These are phyloP conservation scores for Torulaspora microellipsoides DNA, from an alignment of 805 yeast genomes.

Conservation along the genomic window DNA sequence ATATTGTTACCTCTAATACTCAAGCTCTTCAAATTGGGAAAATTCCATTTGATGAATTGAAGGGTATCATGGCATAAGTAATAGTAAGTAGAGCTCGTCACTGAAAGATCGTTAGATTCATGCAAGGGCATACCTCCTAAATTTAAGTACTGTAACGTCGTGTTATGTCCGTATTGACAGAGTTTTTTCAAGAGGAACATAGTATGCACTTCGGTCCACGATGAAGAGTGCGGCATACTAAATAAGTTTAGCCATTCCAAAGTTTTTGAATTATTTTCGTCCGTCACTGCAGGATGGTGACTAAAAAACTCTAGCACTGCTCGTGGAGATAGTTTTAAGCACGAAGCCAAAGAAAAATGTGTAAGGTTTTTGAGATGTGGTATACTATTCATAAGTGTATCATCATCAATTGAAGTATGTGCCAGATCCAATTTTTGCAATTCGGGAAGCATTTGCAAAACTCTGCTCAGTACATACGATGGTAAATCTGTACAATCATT, in stretches of 20 bases:
- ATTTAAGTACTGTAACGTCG: conserved; percentile 44
- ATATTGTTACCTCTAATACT: conserved; percentile 36
- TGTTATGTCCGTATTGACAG: conserved; percentile 34
- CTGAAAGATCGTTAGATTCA: conserved; percentile 27
- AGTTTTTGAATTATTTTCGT: conserved; percentile 37
- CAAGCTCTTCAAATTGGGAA: conserved; percentile 36
- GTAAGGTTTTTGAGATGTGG: conserved; percentile 59
- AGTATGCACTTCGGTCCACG: conserved; percentile 49
- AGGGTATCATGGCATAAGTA: conserved; percentile 33
- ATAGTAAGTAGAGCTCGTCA: conserved; percentile 23
- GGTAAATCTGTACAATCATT: conserved; percentile 85
- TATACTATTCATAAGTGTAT: conserved; percentile 47
- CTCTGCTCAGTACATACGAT: conserved; percentile 42
- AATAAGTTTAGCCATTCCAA: conserved; percentile 65
- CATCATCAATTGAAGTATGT: conserved; percentile 71
- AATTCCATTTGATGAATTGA: conserved; percentile 39
- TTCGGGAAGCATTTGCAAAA: conserved; percentile 51
- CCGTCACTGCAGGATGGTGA: conserved; percentile 59
- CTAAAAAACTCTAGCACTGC: conserved; percentile 66
- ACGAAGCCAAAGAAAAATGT: conserved; percentile 64
- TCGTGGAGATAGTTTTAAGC: conserved; percentile 65
- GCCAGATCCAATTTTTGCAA: conserved; percentile 71
- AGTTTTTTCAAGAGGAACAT: conserved; percentile 43
- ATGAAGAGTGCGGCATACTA: conserved; percentile 57
- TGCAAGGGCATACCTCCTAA: conserved; percentile 62